These are phyloP conservation scores for Ensete ventricosum DNA, from an alignment of 176 grass and related monocot genomes.

Conservation along the genomic window DNA sequence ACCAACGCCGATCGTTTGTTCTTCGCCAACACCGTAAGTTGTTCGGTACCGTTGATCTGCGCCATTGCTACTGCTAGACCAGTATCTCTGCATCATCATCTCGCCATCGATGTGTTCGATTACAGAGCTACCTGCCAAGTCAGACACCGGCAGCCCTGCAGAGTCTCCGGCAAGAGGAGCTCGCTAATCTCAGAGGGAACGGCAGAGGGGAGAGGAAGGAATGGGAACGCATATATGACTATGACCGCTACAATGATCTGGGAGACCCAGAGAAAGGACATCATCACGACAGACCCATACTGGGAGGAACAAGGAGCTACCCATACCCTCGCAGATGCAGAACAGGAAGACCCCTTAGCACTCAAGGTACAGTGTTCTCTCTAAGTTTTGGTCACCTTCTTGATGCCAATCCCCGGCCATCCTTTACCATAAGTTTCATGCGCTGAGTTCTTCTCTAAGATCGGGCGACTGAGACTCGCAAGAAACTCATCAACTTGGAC, in stretches of 20 bases:
- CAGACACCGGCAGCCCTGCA: constrained; percentile 49
- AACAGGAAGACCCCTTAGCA: constrained; percentile 51
- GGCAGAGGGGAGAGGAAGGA: constrained; percentile 56
- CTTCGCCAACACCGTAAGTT: constrained; percentile 58
- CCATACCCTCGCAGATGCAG: constrained; percentile 80
- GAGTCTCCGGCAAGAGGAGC: constrained; percentile 58
- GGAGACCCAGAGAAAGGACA: constrained; percentile 45
- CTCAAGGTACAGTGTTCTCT: constrained; percentile 19
- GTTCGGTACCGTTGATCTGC: neutral
- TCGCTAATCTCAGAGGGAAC: constrained; percentile 45
- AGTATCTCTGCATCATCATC: no score
- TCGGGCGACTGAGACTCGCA: constrained; percentile 48
- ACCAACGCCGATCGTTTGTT: constrained; percentile 68
- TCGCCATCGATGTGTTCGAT: no score
- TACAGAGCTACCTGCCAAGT: constrained; percentile 59
- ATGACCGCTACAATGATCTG: constrained; percentile 75
- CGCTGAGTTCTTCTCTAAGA: constrained; percentile 27
- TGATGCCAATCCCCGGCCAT: no score
- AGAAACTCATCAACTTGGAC: constrained; percentile 65
- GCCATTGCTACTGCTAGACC: no score
- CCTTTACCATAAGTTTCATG: neutral
- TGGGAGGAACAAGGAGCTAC: constrained; percentile 42
- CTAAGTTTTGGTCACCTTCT: no score
- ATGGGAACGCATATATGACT: constrained; percentile 86
- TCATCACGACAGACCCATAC: constrained; percentile 40